A percentile compares a stretch with the other conserved stretches of the same genome.
Conservation (phyloP, 306 rosid genomes). For the Aeschynomene evenia region DNA sequence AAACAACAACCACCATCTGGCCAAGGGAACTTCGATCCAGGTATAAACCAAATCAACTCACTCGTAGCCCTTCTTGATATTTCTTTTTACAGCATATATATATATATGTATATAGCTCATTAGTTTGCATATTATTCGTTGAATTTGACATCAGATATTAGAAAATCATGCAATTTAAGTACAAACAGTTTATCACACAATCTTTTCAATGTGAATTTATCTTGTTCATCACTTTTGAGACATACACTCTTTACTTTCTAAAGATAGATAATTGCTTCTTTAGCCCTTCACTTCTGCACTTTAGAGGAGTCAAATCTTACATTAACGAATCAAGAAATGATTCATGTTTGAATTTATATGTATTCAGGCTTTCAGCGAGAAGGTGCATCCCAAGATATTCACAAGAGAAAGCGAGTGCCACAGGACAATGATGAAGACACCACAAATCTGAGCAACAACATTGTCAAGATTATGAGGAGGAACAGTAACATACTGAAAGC, state of each 20-base stretch:
- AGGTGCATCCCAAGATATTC: slow-evolving; percentile 32
- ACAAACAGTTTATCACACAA: neutral
- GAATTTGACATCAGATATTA: neutral
- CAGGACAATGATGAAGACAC: slow-evolving; percentile 26
- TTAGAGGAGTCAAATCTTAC: neutral
- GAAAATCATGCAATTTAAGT: slow-evolving; percentile 15
- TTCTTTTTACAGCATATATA: neutral
- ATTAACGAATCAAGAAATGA: neutral
- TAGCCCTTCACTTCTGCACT: too few species aligned
- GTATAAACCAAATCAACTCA: slow-evolving; percentile 27
- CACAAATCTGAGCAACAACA: slow-evolving; percentile 26
- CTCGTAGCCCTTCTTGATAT: neutral
- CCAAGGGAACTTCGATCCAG: slow-evolving; percentile 35
- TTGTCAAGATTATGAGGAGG: slow-evolving; percentile 40
- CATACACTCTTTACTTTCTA: too few species aligned
- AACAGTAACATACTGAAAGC: slow-evolving; percentile 40
- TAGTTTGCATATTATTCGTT: neutral
- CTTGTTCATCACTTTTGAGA: too few species aligned
- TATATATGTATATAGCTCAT: neutral
- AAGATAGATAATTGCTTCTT: too few species aligned
- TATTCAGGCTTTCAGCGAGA: slow-evolving; percentile 39
- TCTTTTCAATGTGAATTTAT: neutral
- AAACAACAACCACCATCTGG: slow-evolving; percentile 27
- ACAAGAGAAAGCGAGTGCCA: slow-evolving; percentile 44
- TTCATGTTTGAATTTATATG: slow-evolving; percentile 5